Base-by-base conservation (phyloP, 164 flowering plant species). In the Vitis rotundifolia region DNA sequence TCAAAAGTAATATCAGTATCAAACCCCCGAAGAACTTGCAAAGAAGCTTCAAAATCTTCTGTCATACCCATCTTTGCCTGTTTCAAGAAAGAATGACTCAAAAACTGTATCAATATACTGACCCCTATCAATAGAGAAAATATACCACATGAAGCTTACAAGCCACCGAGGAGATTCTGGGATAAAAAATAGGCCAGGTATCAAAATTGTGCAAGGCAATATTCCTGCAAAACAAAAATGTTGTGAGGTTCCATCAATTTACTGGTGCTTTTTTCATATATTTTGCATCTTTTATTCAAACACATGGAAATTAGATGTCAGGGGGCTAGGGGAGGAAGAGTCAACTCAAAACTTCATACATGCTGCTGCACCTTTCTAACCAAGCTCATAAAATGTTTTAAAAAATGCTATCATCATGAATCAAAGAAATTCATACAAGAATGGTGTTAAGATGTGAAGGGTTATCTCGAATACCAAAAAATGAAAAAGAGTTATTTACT, bases 131-230 rank as follows among this genome's bases (percentile, higher is more conserved):
- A n/a, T 14, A 48, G 54, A 55, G 58, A 61, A 56, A 73, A 59
- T 9, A 31, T 49, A 73, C 62, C 55, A 66, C 29, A 61, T 54
- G 57, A 68, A 55, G 13, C 88, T 84, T 80, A 92, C 98, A 87
- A 94, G 87, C 98, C 98, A 92, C 55, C 98, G 84, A 59, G 98
- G 98, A 75, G 98, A 94, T 78, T 94, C 97, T 28, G 98, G 98
- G 76, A 94, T 87, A 83, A 94, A 94, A 84, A 94, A 94, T 8
- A 94, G 85, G 18, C 87, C 98, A 63, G 97, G 97, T 74, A 94
- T 94, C 83, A 94, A 78, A 66, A 89, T 76, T 47, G 91, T 81
- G 77, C 97, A 89, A 14, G 98, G 98, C 69, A 94, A 77, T 58
- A 85, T 85, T 79, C 98, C 98, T 94, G 90, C 60, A 82, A 44